A percentile compares a stretch with the other conserved stretches of the same genome.
Evolutionary conservation across 2,329 filamentous ascomycete genomes (phyloP).

Genomic region (Ceratocystis destructans): DNA sequence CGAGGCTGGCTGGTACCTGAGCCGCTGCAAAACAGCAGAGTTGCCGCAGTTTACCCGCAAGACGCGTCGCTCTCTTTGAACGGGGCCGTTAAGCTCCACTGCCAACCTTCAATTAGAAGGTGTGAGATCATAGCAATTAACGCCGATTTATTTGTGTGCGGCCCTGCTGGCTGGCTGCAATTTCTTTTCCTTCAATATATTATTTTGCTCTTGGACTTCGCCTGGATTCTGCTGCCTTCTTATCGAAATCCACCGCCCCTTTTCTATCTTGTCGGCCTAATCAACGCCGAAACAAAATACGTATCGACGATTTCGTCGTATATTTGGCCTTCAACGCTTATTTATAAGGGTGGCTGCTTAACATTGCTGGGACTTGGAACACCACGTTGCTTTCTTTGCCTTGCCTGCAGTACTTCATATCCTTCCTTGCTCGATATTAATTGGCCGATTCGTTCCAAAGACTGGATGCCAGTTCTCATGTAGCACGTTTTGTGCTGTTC

Average conservation of each 20-base stretch:
- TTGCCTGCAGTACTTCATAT: not conserved
- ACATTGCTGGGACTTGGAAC: not conserved
- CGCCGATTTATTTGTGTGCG: not conserved
- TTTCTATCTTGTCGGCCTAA: not conserved
- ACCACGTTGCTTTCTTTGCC: not conserved
- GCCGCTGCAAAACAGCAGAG: not conserved
- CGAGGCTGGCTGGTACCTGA: not conserved
- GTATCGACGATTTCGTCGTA: not conserved
- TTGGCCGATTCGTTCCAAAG: not conserved
- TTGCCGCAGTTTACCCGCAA: not conserved
- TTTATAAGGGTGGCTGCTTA: not conserved
- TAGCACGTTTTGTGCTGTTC: constrained; percentile 2
- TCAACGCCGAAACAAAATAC: not conserved
- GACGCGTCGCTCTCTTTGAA: not conserved
- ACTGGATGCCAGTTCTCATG: constrained; percentile 1
- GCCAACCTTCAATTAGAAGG: constrained; percentile 7
- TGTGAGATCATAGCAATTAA: constrained; percentile 3
- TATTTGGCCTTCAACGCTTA: not conserved
- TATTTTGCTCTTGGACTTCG: not conserved
- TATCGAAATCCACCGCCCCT: not conserved
- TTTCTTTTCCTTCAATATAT: not conserved
- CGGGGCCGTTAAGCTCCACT: not conserved
- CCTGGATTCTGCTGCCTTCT: not conserved
- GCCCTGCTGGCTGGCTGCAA: not conserved
- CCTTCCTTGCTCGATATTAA: too few relatives aligned